Conservation (phyloP, 2,329 filamentous ascomycete genomes). For the Furcasterigmium sp. region DNA sequence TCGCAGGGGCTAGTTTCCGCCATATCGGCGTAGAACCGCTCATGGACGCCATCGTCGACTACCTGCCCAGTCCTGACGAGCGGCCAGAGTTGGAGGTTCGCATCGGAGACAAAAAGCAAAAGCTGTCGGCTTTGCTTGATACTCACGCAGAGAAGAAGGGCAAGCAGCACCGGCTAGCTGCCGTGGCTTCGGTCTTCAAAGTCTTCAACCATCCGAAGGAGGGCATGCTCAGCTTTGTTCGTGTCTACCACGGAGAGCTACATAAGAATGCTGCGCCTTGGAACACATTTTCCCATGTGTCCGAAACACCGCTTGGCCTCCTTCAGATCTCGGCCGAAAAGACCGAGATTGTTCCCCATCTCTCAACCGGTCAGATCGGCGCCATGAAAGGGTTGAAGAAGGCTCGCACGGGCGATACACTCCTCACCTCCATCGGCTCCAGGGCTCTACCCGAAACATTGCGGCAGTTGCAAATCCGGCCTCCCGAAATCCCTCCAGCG, state of each 20-base stretch:
- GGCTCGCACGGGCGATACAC: conserved; percentile 88
- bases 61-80: conserved; percentile 78
- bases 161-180: conserved; percentile 24
- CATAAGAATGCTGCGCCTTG: conserved; percentile 70
- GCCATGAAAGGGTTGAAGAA: conserved; percentile 86
- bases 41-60: conserved; percentile 81
- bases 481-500: conserved; percentile 84
- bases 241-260: conserved; percentile 82
- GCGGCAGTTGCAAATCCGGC: conserved; percentile 73
- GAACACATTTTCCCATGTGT: conserved; percentile 79
- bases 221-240: conserved; percentile 84
- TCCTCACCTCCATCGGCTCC: conserved; percentile 65
- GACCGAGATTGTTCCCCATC: conserved; percentile 5
- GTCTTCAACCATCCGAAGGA: conserved; percentile 83
- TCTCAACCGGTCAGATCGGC: conserved; percentile 74
- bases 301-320: conserved; percentile 74
- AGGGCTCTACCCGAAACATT: conserved; percentile 63
- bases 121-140: conserved; percentile 24
- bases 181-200: conserved; percentile 77
- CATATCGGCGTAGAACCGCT: conserved; percentile 93
- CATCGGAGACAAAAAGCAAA: conserved; percentile 52
- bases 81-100: conserved; percentile 74
- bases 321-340: conserved; percentile 88
- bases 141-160: conserved; percentile 2
- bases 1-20: conserved; percentile 86